Evolutionary conservation across 768 basidiomycete species (phyloP).

Genomic region (Lenzites betulinus): DNA sequence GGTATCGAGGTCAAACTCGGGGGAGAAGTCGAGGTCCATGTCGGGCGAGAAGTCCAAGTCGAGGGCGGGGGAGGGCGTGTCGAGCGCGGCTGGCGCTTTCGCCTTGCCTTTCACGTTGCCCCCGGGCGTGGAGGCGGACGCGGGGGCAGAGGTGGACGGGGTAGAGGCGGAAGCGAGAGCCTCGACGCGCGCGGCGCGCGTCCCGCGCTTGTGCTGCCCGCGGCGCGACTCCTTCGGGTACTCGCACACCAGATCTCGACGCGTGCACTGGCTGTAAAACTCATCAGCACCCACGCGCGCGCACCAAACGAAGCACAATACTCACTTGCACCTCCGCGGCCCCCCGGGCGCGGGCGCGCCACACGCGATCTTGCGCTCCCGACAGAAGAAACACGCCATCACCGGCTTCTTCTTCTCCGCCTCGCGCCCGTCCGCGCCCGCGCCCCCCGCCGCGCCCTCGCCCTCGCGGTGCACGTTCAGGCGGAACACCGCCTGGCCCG

Average conservation of each 20-base stretch:
- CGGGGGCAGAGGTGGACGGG: constrained; percentile 7
- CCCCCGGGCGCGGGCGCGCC: constrained; percentile 43
- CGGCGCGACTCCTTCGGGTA: constrained; percentile 53
- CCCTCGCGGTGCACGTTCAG: constrained; percentile 12
- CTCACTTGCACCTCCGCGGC: constrained; percentile 49
- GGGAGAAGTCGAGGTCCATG: not conserved
- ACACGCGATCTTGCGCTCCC: constrained; percentile 53
- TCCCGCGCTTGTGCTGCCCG: constrained; percentile 44
- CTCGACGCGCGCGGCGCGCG: constrained; percentile 26
- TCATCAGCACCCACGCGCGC: not conserved
- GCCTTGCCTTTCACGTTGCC: not conserved
- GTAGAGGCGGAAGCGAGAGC: constrained; percentile 17
- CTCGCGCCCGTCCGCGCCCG: constrained; percentile 3
- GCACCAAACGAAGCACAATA: not conserved
- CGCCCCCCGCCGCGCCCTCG: not conserved
- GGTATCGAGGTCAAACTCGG: not conserved
- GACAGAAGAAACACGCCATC: constrained; percentile 50
- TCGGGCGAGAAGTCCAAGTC: not conserved
- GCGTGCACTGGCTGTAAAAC: constrained; percentile 44
- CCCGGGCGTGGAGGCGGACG: constrained; percentile 4
- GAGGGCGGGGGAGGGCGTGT: not conserved
- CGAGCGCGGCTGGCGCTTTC: no score
- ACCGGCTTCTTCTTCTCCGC: constrained; percentile 45
- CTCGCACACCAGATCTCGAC: constrained; percentile 46
- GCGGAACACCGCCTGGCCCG: constrained; percentile 29